Conservation (phyloP, 169 alveolate genomes). For the Plasmodium ovale region DNA sequence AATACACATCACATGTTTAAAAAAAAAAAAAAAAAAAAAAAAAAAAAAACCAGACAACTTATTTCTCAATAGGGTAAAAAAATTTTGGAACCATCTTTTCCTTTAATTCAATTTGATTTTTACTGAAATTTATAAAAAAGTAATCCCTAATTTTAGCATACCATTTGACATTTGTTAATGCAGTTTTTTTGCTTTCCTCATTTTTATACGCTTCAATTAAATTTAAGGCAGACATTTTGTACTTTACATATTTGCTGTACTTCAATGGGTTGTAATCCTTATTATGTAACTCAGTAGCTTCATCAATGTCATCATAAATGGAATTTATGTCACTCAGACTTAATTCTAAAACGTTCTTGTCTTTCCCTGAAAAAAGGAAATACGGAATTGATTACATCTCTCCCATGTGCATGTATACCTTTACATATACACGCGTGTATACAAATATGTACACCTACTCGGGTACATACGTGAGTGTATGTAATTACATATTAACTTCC, state of each 20-base stretch:
- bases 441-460: background rate
- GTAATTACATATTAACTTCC: background rate
- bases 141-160: conserved; percentile 70
- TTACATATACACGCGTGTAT: background rate
- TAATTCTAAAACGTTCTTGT: conserved; percentile 69
- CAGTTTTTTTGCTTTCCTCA: conserved; percentile 72
- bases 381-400: background rate
- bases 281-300: conserved; percentile 37
- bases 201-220: conserved; percentile 64
- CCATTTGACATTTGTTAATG: conserved; percentile 73
- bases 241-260: conserved; percentile 41
- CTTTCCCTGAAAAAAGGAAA: conserved; percentile 28
- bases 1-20: too few relatives aligned
- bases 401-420: background rate
- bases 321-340: conserved; percentile 58
- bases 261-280: conserved; percentile 72
- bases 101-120: conserved; percentile 64
- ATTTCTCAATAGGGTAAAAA: conserved; percentile 70
- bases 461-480: background rate
- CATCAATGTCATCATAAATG: conserved; percentile 67
- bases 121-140: conserved; percentile 63
- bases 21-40: background rate
- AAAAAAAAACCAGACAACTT: background rate
- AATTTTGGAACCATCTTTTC: conserved; percentile 67
- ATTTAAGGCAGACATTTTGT: conserved; percentile 66